Conservation (phyloP, 768 basidiomycete genomes). For the Trametes elegans region DNA sequence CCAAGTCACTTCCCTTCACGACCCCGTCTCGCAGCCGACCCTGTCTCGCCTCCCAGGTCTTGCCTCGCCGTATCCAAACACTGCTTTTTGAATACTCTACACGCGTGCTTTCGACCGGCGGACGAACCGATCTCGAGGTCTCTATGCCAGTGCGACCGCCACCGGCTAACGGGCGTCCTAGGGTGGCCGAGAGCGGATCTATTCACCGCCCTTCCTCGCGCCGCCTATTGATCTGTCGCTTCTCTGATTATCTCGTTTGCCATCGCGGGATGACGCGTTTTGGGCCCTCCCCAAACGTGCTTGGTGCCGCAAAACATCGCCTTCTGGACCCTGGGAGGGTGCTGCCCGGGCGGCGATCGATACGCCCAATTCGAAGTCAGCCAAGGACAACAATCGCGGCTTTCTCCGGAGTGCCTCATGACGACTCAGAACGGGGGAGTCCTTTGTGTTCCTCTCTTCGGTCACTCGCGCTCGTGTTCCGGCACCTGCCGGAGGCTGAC, state of each 20-base stretch:
- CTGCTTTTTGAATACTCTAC: too few relatives aligned
- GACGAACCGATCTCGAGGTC: too few relatives aligned
- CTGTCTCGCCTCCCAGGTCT: background rate
- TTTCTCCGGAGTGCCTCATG: background rate
- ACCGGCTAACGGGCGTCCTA: too few relatives aligned
- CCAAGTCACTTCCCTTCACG: too few relatives aligned
- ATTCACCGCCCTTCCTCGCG: background rate
- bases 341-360: slow-evolving; percentile 5
- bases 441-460: background rate
- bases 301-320: too few relatives aligned
- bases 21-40: too few relatives aligned
- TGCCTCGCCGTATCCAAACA: background rate
- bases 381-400: background rate
- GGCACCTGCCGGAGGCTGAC: background rate
- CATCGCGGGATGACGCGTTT: background rate
- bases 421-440: background rate
- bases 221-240: background rate
- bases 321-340: background rate
- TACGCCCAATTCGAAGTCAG: slow-evolving; percentile 12
- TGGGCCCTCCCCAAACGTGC: too few relatives aligned
- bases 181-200: too few relatives aligned
- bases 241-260: slow-evolving; percentile 5
- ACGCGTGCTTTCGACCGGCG: too few relatives aligned
- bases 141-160: too few relatives aligned
- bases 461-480: background rate